Percentiles rank a stretch among this genome's conserved stretches.
phyloP scores from a whole-genome alignment of 805 yeast species.

The Ascoidea rubescens region DNA sequence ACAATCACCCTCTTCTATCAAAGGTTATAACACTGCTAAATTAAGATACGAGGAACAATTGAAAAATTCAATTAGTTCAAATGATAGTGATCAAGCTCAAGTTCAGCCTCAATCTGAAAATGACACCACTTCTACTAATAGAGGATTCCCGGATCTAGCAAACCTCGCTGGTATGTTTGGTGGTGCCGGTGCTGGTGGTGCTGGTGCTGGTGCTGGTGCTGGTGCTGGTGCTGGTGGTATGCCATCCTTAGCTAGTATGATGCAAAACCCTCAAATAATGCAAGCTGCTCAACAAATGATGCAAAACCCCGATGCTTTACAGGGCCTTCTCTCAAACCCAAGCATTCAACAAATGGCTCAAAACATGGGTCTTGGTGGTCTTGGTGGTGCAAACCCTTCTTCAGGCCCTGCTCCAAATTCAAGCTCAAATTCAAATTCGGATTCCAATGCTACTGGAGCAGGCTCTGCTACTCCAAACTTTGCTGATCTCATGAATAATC shows the following conservation, averaged over 20 bases:
- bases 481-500: slow-evolving; percentile 67
- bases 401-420: slow-evolving; percentile 11
- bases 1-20: slow-evolving; percentile 80
- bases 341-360: slow-evolving; percentile 75
- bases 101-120: slow-evolving; percentile 16
- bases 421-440: slow-evolving; percentile 13
- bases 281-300: slow-evolving; percentile 80
- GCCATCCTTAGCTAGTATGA: slow-evolving; percentile 51
- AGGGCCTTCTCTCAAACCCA: slow-evolving; percentile 67
- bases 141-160: slow-evolving; percentile 37
- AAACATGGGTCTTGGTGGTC: slow-evolving; percentile 56
- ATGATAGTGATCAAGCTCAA: slow-evolving; percentile 13
- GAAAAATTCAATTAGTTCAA: slow-evolving; percentile 22
- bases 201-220: slow-evolving; percentile 40
- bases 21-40: slow-evolving; percentile 90
- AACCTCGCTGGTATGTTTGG: slow-evolving; percentile 38
- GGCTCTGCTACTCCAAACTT: slow-evolving; percentile 33
- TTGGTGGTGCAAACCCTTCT: slow-evolving; percentile 14
- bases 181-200: slow-evolving; percentile 42
- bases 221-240: slow-evolving; percentile 56
- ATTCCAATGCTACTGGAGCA: slow-evolving; percentile 11
- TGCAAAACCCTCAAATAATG: slow-evolving; percentile 87
- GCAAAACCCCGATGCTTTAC: slow-evolving; percentile 72
- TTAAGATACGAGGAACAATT: slow-evolving; percentile 70
- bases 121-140: slow-evolving; percentile 16